Conservation (phyloP, 768 basidiomycete species). For the Suillus alpinus region DNA sequence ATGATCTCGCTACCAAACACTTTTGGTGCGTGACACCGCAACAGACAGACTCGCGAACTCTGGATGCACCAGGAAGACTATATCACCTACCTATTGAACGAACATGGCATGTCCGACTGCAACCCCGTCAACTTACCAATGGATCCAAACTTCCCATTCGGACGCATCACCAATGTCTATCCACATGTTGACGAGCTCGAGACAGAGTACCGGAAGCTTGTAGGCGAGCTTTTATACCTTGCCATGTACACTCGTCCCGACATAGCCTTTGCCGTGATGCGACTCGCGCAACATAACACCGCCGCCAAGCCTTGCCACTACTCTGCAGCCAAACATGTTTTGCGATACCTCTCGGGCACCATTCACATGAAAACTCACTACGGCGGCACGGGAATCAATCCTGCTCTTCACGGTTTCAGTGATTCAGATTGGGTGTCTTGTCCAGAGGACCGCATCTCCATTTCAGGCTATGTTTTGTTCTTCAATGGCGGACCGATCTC, state of each 20-base stretch:
- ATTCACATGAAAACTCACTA: background rate
- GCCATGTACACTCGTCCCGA: too few species aligned
- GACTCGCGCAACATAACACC: fast-evolving
- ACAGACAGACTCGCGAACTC: background rate
- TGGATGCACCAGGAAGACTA: background rate
- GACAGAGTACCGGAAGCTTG: background rate
- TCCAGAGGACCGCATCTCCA: background rate
- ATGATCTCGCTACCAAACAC: too few species aligned
- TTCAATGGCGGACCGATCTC: background rate
- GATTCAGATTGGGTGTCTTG: background rate
- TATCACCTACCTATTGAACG: background rate
- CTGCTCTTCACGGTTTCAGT: background rate
- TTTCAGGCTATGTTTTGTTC: background rate
- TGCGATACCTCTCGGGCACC: background rate
- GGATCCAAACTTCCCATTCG: background rate
- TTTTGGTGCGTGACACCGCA: too few species aligned
- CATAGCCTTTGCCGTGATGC: background rate
- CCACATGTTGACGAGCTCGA: background rate
- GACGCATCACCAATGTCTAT: background rate
- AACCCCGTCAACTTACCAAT: background rate
- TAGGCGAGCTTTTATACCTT: background rate
- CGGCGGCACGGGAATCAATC: background rate
- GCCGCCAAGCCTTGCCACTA: background rate
- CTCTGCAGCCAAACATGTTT: background rate
- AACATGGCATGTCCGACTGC: background rate